Conservation (phyloP, 225 moss, liverwort and hornwort genomes). For the Polytrichum commune region DNA sequence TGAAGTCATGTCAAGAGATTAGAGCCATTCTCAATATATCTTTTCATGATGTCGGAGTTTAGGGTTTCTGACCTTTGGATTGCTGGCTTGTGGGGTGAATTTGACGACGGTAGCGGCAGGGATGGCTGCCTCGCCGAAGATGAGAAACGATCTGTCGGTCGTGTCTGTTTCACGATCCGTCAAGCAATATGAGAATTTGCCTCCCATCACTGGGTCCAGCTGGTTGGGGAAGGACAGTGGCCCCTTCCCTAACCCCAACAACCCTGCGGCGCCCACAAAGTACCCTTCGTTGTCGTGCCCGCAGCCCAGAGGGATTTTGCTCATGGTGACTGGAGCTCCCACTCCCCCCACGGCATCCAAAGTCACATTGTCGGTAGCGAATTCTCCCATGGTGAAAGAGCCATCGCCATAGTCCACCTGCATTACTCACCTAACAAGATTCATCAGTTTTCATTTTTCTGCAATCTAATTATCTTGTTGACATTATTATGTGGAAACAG, state of each 20-base stretch:
- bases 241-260: slow-evolving; percentile 67
- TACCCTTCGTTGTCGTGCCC: slow-evolving; percentile 82
- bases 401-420: slow-evolving; percentile 65
- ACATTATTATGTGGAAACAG: too few relatives aligned
- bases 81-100: slow-evolving; percentile 61
- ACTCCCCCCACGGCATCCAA: slow-evolving; percentile 25
- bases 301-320: slow-evolving; percentile 59
- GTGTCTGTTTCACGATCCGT: slow-evolving; percentile 40
- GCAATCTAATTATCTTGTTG: too few relatives aligned
- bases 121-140: slow-evolving; percentile 66
- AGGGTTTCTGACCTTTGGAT: slow-evolving; percentile 8
- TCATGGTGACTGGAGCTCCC: slow-evolving; percentile 28
- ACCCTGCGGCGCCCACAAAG: slow-evolving; percentile 67
- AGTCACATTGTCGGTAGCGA: slow-evolving; percentile 40
- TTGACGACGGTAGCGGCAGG: slow-evolving; percentile 27
- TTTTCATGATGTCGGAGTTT: too few relatives aligned
- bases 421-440: neutral
- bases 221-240: slow-evolving; percentile 64
- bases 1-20: too few relatives aligned
- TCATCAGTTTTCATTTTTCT: too few relatives aligned
- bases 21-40: too few relatives aligned
- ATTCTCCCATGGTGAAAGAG: slow-evolving; percentile 54
- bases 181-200: slow-evolving; percentile 70
- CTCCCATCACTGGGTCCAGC: slow-evolving; percentile 36
- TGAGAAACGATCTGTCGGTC: slow-evolving; percentile 35